phyloP scores from a whole-genome alignment of 371 early-diverging fungal genomes.

The Mortierella sp. region DNA sequence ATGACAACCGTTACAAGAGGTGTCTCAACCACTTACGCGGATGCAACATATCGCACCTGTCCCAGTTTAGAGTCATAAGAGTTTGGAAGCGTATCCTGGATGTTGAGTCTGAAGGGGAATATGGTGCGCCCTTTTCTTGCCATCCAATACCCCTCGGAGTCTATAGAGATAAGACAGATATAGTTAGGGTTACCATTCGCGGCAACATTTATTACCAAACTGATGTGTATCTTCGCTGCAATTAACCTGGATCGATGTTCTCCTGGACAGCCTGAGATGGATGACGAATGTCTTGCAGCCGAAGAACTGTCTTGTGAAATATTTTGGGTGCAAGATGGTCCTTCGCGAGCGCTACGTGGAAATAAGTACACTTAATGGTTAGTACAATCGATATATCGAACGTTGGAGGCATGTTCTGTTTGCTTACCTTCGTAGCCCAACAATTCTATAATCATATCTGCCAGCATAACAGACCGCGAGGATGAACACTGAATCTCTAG shows the following conservation, averaged over 20 bases:
- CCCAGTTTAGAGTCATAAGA: slow-evolving; percentile 52
- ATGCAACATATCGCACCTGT: slow-evolving; percentile 47
- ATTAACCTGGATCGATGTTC: slow-evolving; percentile 37
- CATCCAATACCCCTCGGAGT: slow-evolving; percentile 54
- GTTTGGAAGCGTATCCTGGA: slow-evolving; percentile 50
- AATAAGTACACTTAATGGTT: background rate
- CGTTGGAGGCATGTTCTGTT: background rate
- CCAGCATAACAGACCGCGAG: slow-evolving; percentile 36
- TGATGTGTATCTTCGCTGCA: background rate
- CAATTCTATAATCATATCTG: slow-evolving; percentile 47
- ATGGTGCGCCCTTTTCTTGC: slow-evolving; percentile 50
- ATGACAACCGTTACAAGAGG: background rate
- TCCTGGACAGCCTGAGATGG: slow-evolving; percentile 54
- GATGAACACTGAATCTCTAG: slow-evolving; percentile 49
- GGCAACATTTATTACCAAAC: too few species aligned
- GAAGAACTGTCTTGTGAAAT: slow-evolving; percentile 42
- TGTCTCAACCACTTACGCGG: slow-evolving; percentile 32
- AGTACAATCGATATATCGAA: background rate
- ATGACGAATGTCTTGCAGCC: slow-evolving; percentile 43
- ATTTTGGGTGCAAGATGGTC: slow-evolving; percentile 39
- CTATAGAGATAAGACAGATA: slow-evolving; percentile 13
- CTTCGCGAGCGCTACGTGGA: slow-evolving; percentile 31
- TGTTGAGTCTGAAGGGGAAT: slow-evolving; percentile 47
- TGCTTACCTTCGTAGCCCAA: slow-evolving; percentile 47
- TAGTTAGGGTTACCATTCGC: background rate